A percentile compares a stretch with the other conserved stretches of the same genome.
Conservation (phyloP, 495 filamentous ascomycete genomes). For the Penicillium chermesinum region DNA sequence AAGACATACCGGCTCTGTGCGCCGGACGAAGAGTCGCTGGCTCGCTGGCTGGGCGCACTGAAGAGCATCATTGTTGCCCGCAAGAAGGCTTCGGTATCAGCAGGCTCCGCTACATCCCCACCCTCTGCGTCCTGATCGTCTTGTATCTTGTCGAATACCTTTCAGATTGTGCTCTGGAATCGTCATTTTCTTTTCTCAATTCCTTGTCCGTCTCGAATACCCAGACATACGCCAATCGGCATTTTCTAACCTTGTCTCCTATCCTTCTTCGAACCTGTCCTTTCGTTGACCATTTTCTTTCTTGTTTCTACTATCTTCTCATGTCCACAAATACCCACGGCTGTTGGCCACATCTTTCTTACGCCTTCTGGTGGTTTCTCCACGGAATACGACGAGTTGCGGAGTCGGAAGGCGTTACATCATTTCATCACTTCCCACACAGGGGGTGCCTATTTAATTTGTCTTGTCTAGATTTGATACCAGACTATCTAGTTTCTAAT, state of each 20-base stretch:
- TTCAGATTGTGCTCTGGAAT: neutral
- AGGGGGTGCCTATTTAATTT: neutral
- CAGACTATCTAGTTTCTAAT: neutral
- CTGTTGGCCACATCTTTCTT: neutral
- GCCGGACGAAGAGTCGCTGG: conserved; percentile 71
- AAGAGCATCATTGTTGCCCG: conserved; percentile 70
- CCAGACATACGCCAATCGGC: neutral
- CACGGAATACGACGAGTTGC: neutral
- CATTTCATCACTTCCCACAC: neutral
- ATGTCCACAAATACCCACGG: conserved; percentile 5
- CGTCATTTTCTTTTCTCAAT: neutral
- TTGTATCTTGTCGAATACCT: neutral
- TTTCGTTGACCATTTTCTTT: neutral
- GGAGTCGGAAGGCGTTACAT: neutral
- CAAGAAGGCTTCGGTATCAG: conserved; percentile 40
- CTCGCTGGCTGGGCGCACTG: conserved; percentile 80
- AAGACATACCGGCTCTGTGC: conserved; percentile 87
- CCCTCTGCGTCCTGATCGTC: too few species aligned
- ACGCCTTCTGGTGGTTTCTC: neutral
- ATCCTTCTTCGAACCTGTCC: neutral
- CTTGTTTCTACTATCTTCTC: neutral
- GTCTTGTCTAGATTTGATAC: neutral
- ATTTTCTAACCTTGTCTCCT: neutral
- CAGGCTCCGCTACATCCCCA: conserved; percentile 12
- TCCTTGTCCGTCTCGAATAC: neutral